Evolutionary conservation across 139 green algal species (phyloP), one percentile per base, ranked within the genome.

Genomic region (Chlamydomonas asymmetrica): DNA sequence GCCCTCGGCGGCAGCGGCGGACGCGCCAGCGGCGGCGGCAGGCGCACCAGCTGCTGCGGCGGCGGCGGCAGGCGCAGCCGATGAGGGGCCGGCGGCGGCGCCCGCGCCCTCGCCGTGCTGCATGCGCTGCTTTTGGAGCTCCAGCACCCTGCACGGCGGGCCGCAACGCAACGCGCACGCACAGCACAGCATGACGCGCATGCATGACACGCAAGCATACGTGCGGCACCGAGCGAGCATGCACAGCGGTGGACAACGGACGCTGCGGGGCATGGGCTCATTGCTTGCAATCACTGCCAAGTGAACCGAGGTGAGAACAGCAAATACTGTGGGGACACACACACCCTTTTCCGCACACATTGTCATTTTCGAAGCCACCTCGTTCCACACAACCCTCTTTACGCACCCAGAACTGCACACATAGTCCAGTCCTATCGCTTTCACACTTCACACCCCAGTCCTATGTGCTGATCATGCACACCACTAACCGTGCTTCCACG

Each of bases 51-150:
- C 43, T n/a, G n/a, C n/a, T 43, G 18, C 16, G 1, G 49, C 61
- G 40, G 37, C 34, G 66, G 3, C 60, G 23, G 23, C 32, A 32
- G 23, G 43, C 0, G 32, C 49, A 13, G 38, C 18, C 1, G 22
- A 52, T 8, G 68, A 41, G n/a, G 20, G 60, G 57, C n/a, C 35
- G 22, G 25, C 67, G 34, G 20, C 43, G 8, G n/a, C n/a, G 32
- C n/a, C 45, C 16, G 18, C 41, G 29, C 29, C 20, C 39, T 37
- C 56, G 32, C 74, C 32, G 20, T 41, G 45, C 29, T 49, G 56
- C 27, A 81, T 66, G 67, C 76, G 82, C 67, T 78, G 73, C 54
- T 70, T 63, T 73, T 87, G 81, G 48, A 80, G 32, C 25, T 40
- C 73, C 52, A 80, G 49, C 32, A 81, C 73, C n/a, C 71, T 74